Conservation (phyloP, 768 basidiomycete species). For the Serpula lacrymans region DNA sequence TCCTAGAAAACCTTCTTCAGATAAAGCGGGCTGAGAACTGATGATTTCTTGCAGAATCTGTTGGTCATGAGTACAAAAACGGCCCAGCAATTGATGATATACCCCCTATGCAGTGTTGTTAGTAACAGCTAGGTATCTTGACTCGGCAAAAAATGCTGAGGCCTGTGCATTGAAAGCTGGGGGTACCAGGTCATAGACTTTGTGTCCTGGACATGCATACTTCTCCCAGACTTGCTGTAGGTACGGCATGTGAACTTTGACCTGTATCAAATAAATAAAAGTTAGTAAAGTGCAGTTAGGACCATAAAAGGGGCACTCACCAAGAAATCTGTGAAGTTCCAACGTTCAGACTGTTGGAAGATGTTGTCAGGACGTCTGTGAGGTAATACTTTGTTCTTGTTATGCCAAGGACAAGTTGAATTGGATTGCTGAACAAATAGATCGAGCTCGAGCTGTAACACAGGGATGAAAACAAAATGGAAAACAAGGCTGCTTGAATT, state of each 20-base stretch:
- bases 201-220: conserved; percentile 32
- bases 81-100: too few relatives aligned
- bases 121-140: too few relatives aligned
- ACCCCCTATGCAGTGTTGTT: too few relatives aligned
- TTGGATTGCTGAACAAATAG: too few relatives aligned
- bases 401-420: too few relatives aligned
- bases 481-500: conserved; percentile 34
- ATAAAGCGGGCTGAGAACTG: too few relatives aligned
- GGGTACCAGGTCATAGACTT: conserved; percentile 34
- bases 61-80: too few relatives aligned
- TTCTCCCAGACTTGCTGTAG: conserved; percentile 15
- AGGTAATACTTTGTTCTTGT: too few relatives aligned
- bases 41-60: too few relatives aligned
- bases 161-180: conserved; percentile 22
- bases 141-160: too few relatives aligned
- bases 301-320: conserved; percentile 17
- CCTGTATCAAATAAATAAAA: conserved; percentile 7
- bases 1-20: too few relatives aligned
- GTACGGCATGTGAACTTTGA: conserved; percentile 11
- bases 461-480: conserved; percentile 35
- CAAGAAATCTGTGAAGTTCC: conserved; percentile 30
- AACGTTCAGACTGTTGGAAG: conserved; percentile 22
- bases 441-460: too few relatives aligned
- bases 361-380: conserved; percentile 38
- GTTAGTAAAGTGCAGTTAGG: neutral